These are phyloP conservation scores for Blastobotrys chiropterorum DNA, from an alignment of 805 yeast genomes.

Conservation along the genomic window DNA sequence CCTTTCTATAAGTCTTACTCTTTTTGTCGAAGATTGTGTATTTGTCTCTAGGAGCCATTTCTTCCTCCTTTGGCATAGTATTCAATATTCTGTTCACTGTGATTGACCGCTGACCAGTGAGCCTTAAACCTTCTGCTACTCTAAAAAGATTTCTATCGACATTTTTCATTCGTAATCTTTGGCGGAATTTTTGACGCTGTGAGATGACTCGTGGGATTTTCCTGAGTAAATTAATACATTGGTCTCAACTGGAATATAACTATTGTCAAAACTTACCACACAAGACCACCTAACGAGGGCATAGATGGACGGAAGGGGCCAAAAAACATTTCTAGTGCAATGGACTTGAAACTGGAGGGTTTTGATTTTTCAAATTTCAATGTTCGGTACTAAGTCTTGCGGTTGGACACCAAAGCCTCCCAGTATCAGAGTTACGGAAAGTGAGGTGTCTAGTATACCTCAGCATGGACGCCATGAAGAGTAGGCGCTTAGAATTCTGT, in stretches of 20 bases:
- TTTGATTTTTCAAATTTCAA: too few species aligned
- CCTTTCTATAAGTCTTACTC: constrained; percentile 75
- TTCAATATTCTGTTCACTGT: constrained; percentile 34
- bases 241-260: too few species aligned
- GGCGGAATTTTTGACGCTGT: constrained; percentile 71
- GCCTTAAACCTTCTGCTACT: constrained; percentile 46
- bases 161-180: constrained; percentile 70
- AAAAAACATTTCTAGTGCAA: constrained; percentile 48
- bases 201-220: constrained; percentile 77
- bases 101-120: constrained; percentile 30
- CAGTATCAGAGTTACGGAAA: too few species aligned
- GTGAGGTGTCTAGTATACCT: too few species aligned
- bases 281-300: constrained; percentile 60
- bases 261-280: constrained; percentile 48
- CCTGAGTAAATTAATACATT: constrained; percentile 37
- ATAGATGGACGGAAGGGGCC: constrained; percentile 66
- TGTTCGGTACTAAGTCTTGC: too few species aligned
- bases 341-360: too few species aligned
- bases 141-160: constrained; percentile 77
- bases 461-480: too few species aligned
- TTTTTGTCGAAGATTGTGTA: constrained; percentile 79
- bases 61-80: constrained; percentile 68
- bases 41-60: constrained; percentile 78
- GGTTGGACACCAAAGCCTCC: too few species aligned
- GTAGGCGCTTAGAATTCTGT: too few species aligned